Evolutionary conservation across 305 asterid species (phyloP), one percentile per base, ranked within the genome.

Genomic region (Lippia alba): DNA sequence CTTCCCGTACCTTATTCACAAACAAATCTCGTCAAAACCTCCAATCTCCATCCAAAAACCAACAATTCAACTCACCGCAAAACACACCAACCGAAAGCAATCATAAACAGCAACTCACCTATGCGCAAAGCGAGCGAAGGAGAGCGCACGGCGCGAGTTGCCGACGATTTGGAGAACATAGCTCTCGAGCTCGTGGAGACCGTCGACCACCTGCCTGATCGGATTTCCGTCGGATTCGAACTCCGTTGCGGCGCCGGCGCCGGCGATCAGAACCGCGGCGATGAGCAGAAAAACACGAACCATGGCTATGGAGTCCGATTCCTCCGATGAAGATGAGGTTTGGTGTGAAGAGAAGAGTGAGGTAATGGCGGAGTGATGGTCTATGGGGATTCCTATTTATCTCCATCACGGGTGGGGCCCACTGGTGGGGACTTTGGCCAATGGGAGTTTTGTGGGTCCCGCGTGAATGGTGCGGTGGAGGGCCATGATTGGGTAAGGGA

Each of bases 101-200:
- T 4, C 0, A 6, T 33, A 41, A 64, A 20, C 7, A 17, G 11
- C 5, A 46, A 70, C 24, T 17, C 4, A 92, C 99, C 91, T 86
- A 68, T 76, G 87, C 75, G 93, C 96, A 70, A 91, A 94, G 56
- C 96, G 96, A 50, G 88, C 94, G 68, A 94, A 94, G 79, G 92
- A 74, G 58, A 82, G 77, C 55, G 95, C 99, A 66, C 78, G 92
- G 1, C 81, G 85, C 70, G 92, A 79, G 81, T 84, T 69, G 33
- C 98, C 99, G 50, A 89, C 71, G 62, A 83, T 76, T 61, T 75
- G 77, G 63, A 81, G 68, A 56, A 91, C 77, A 10, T 87, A 76
- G 19, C 77, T 59, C 83, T 91, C 88, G 50, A 91, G 83, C 45
- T 91, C 89, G 62, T 79, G 88, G 10, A 87, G 51, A n/a, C 86